Conservation (phyloP, 2,329 filamentous ascomycete species). For the Cyanodermella asteris region DNA sequence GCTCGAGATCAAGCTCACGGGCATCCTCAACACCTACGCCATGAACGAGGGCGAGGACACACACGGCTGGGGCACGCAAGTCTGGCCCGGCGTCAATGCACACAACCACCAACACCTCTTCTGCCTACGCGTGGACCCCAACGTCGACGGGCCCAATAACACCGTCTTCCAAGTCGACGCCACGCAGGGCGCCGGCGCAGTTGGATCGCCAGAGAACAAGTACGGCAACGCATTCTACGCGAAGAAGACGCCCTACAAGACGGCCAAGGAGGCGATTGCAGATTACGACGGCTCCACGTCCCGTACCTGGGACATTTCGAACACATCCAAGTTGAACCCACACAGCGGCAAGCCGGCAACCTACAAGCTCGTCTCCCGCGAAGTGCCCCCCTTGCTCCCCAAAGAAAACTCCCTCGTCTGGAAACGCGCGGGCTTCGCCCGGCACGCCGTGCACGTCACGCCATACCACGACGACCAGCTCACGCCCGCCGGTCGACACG, state of each 20-base stretch:
- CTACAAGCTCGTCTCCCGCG: constrained; percentile 78
- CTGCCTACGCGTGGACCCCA: constrained; percentile 70
- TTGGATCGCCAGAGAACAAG: constrained; percentile 61
- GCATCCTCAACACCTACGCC: constrained; percentile 78
- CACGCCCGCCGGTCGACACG: constrained; percentile 68
- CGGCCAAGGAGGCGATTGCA: constrained; percentile 43
- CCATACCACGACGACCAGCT: constrained; percentile 64
- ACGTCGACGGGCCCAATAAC: constrained; percentile 68
- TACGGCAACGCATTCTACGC: constrained; percentile 85
- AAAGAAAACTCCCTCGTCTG: constrained; percentile 66
- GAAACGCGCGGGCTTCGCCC: constrained; percentile 73
- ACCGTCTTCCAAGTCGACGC: constrained; percentile 72
- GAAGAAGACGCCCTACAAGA: constrained; percentile 59
- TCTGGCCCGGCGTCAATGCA: constrained; percentile 77
- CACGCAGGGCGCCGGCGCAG: constrained; percentile 43
- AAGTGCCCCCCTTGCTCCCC: constrained; percentile 57
- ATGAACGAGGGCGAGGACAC: constrained; percentile 64
- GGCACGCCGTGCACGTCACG: constrained; percentile 74
- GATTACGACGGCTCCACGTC: constrained; percentile 65
- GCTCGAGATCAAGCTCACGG: constrained; percentile 76
- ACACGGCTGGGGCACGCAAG: constrained; percentile 73
- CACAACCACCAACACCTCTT: constrained; percentile 95
- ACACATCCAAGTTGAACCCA: constrained; percentile 63
- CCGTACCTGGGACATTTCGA: constrained; percentile 78
- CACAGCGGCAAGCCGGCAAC: constrained; percentile 65